Evolutionary conservation across 352 stramenopile species (phyloP).

Genomic region (Paralagenidium karlingii): DNA sequence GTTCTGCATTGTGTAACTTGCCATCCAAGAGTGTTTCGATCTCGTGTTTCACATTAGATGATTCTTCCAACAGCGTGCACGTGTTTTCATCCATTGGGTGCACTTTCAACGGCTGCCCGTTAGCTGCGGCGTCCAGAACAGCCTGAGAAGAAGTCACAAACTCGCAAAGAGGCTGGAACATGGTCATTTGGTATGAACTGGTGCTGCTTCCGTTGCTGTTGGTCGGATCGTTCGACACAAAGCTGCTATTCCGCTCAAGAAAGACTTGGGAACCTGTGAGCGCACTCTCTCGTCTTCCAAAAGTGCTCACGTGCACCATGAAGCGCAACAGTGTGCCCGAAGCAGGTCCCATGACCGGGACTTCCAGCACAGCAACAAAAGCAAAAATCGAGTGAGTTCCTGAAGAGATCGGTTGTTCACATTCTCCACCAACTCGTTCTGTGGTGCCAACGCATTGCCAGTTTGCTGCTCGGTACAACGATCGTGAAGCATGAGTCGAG

Average conservation of each 20-base stretch:
- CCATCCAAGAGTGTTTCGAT: slow-evolving; percentile 55
- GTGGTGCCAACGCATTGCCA: slow-evolving; percentile 82
- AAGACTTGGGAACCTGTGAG: slow-evolving; percentile 1
- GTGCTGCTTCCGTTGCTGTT: slow-evolving; percentile 21
- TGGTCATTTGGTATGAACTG: slow-evolving; percentile 77
- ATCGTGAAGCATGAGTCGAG: slow-evolving; percentile 28
- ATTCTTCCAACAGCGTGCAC: slow-evolving; percentile 59
- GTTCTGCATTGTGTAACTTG: slow-evolving; percentile 64
- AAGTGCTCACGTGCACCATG: slow-evolving; percentile 68
- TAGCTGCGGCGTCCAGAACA: slow-evolving; percentile 68
- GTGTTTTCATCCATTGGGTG: slow-evolving; percentile 70
- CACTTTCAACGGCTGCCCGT: slow-evolving; percentile 61
- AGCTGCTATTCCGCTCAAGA: slow-evolving; percentile 1
- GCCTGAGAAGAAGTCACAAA: slow-evolving; percentile 80
- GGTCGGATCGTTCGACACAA: slow-evolving; percentile 17
- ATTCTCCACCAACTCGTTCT: slow-evolving; percentile 50
- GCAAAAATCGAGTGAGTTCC: slow-evolving; percentile 61
- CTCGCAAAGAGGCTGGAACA: slow-evolving; percentile 76
- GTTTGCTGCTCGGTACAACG: slow-evolving; percentile 33
- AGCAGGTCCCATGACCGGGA: slow-evolving; percentile 63
- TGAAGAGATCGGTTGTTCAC: slow-evolving; percentile 32
- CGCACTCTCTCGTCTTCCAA: slow-evolving; percentile 45
- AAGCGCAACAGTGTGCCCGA: slow-evolving; percentile 80
- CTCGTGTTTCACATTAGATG: slow-evolving; percentile 43
- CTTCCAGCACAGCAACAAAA: slow-evolving; percentile 77